Conservation (phyloP, 164 flowering plant species). For the Macadamia integrifolia region DNA sequence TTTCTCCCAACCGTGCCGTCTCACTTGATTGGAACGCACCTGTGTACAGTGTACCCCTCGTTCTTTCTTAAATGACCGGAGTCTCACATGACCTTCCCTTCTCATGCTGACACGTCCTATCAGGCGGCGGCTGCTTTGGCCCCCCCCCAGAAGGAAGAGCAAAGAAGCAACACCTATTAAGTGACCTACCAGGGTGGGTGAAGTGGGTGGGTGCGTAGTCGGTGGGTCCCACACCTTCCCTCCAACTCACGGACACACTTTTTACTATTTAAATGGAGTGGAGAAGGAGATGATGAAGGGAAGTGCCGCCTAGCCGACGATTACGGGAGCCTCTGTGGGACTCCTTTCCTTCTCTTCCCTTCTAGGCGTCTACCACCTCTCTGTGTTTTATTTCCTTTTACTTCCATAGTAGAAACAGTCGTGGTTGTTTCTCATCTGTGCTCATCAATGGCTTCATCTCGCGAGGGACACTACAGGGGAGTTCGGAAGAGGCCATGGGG, state of each 20-base stretch:
- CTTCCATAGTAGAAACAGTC: too few relatives aligned
- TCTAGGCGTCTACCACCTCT: background rate
- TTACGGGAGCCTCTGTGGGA: slow-evolving; percentile 46
- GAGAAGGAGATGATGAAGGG: background rate
- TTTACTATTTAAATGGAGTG: background rate
- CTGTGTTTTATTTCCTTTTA: background rate
- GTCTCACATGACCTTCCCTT: slow-evolving; percentile 26
- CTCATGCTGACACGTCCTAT: slow-evolving; percentile 34
- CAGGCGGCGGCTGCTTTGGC: slow-evolving; percentile 50
- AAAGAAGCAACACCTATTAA: too few relatives aligned
- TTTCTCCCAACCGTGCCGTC: too few relatives aligned
- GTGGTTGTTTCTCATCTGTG: too few relatives aligned
- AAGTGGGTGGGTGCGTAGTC: too few relatives aligned
- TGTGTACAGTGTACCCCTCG: too few relatives aligned
- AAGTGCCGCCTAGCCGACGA: slow-evolving; percentile 51
- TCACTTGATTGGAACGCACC: too few relatives aligned
- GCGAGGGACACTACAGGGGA: slow-evolving; percentile 72
- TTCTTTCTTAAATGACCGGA: too few relatives aligned
- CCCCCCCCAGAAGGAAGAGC: background rate
- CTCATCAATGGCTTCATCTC: slow-evolving; percentile 30
- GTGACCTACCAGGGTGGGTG: too few relatives aligned
- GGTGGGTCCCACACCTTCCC: too few relatives aligned
- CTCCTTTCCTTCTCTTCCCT: slow-evolving; percentile 22
- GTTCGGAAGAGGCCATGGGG: slow-evolving; percentile 97
- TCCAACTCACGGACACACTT: too few relatives aligned